phyloP scores from a whole-genome alignment of 2,329 filamentous ascomycete genomes.

The Pestalotiopsis sp. region DNA sequence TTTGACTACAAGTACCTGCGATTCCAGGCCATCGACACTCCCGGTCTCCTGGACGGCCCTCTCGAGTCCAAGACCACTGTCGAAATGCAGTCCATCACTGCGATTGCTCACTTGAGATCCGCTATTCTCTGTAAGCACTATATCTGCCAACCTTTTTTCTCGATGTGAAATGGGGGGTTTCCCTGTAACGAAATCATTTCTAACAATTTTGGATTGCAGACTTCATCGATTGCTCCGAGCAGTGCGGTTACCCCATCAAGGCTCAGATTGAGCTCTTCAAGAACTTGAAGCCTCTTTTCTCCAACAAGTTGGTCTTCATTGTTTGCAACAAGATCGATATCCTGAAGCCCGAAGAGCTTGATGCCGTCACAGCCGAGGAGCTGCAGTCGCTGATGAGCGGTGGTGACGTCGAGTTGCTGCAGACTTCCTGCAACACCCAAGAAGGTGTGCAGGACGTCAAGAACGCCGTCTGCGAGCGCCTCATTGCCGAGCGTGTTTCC shows the following conservation, averaged over 20 bases:
- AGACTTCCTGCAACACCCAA: constrained; percentile 91
- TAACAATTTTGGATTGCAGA: constrained; percentile 37
- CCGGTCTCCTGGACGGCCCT: constrained; percentile 96
- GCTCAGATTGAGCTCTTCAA: constrained; percentile 95
- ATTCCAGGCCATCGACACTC: constrained; percentile 82
- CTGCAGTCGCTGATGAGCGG: constrained; percentile 81
- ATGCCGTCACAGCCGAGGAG: constrained; percentile 75
- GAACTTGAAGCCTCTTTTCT: constrained; percentile 95
- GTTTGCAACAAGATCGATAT: constrained; percentile 99
- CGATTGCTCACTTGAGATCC: constrained; percentile 93
- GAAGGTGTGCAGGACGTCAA: constrained; percentile 95
- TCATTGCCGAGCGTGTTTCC: constrained; percentile 90
- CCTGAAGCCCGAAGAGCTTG: constrained; percentile 82
- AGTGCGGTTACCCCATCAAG: constrained; percentile 79
- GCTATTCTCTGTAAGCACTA: constrained; percentile 70
- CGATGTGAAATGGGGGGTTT: not conserved
- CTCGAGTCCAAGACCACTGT: constrained; percentile 99
- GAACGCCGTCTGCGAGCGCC: constrained; percentile 89
- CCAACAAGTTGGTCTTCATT: constrained; percentile 95
- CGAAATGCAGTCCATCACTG: constrained; percentile 98
- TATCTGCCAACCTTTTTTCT: not conserved
- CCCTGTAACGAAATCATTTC: not conserved
- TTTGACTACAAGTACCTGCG: constrained; percentile 95
- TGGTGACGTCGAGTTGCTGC: constrained; percentile 88
- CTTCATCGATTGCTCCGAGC: constrained; percentile 85